These are phyloP conservation scores for Populus tomentosa DNA, from an alignment of 441 rosid species.

Conservation along the genomic window DNA sequence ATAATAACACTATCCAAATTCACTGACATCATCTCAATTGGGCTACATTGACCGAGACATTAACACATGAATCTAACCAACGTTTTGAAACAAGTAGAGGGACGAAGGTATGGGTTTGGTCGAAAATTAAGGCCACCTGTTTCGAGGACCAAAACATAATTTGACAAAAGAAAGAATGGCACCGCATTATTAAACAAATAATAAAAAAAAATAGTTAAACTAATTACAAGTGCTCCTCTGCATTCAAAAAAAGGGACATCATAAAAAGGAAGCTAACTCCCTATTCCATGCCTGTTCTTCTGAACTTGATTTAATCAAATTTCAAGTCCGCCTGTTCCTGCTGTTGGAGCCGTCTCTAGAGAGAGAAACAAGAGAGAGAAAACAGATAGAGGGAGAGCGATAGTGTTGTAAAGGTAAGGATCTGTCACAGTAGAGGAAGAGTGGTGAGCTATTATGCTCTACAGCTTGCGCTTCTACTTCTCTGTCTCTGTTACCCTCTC, in stretches of 20 bases:
- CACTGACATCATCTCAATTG: background rate
- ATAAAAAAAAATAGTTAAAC: background rate
- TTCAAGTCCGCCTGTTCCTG: constrained; percentile 30
- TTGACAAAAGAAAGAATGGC: background rate
- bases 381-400: background rate
- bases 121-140: background rate
- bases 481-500: background rate
- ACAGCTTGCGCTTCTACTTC: constrained; percentile 6
- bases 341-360: constrained; percentile 1
- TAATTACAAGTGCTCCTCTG: background rate
- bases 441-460: constrained; percentile 17
- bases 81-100: background rate
- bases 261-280: background rate
- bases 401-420: constrained; percentile 21
- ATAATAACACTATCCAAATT: background rate
- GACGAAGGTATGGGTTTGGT: background rate
- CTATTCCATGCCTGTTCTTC: background rate
- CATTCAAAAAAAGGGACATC: background rate
- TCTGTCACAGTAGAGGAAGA: constrained; percentile 14
- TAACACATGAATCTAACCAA: background rate
- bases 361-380: constrained; percentile 12
- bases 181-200: background rate
- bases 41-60: background rate
- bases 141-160: background rate
- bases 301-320: constrained; percentile 24